phyloP scores from a whole-genome alignment of 225 moss, liverwort and hornwort genomes.

The Polytrichum formosum region DNA sequence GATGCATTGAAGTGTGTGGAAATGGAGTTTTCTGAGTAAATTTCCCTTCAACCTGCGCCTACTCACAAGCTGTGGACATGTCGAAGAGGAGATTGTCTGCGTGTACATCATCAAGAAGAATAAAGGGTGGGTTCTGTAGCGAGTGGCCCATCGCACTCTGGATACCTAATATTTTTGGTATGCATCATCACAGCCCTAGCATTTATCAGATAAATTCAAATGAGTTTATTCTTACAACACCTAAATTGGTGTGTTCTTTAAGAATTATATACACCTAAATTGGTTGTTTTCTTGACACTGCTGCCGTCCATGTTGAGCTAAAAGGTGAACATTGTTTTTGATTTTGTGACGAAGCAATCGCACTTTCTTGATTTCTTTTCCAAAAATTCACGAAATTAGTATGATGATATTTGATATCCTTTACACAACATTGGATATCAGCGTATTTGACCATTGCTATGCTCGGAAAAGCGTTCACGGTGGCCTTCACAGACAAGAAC shows the following conservation, averaged over 20 bases:
- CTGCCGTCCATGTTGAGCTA: not conserved
- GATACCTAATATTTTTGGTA: slow-evolving; percentile 12
- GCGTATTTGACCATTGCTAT: slow-evolving; percentile 40
- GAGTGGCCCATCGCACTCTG: slow-evolving; percentile 9
- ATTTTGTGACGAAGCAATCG: not conserved
- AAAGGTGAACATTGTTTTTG: not conserved
- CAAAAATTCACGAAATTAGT: not conserved
- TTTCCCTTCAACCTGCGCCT: not conserved
- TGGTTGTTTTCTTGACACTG: not conserved
- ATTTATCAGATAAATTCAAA: not conserved
- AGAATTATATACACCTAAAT: not conserved
- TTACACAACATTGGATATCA: slow-evolving; percentile 5
- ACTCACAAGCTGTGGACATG: not conserved
- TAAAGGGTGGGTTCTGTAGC: slow-evolving; percentile 3
- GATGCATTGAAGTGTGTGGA: too few species aligned
- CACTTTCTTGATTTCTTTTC: too few species aligned
- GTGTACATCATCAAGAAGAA: not conserved
- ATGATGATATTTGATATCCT: not conserved
- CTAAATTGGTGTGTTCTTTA: too few species aligned
- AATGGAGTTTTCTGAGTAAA: too few species aligned
- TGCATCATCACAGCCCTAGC: not conserved
- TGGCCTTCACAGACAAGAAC: slow-evolving; percentile 40
- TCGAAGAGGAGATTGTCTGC: not conserved
- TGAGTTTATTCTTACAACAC: too few species aligned
- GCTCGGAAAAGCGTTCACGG: slow-evolving; percentile 32